Percentiles rank a stretch among this genome's conserved stretches.
phyloP scores from a whole-genome alignment of 345 rosid species.

The Boechera divaricarpa region DNA sequence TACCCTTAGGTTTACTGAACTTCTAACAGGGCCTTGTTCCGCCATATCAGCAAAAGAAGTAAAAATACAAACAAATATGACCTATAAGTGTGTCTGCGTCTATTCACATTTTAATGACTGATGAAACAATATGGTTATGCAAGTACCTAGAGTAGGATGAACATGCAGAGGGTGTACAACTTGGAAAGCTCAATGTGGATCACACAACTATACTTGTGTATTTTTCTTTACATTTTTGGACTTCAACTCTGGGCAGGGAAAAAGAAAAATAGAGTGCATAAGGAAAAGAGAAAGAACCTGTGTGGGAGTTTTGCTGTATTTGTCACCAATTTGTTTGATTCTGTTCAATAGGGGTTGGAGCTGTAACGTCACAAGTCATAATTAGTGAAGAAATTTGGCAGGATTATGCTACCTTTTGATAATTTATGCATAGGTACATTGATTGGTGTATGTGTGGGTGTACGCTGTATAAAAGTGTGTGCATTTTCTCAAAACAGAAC shows the following conservation, averaged over 20 bases:
- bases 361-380: constrained; percentile 50
- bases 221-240: constrained; percentile 5
- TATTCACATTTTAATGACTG: background rate
- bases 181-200: constrained; percentile 24
- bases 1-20: constrained; percentile 16
- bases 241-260: constrained; percentile 11
- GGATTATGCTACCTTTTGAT: constrained; percentile 6
- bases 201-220: background rate
- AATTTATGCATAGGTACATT: background rate
- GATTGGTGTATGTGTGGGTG: constrained; percentile 1
- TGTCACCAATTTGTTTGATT: constrained; percentile 72
- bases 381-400: constrained; percentile 36
- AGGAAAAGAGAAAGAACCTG: constrained; percentile 59
- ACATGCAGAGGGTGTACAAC: constrained; percentile 5
- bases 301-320: constrained; percentile 69
- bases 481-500: constrained; percentile 5
- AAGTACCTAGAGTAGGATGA: background rate
- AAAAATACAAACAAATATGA: background rate
- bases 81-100: background rate
- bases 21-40: constrained; percentile 12
- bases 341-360: constrained; percentile 79
- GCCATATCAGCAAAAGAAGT: background rate
- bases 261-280: constrained; percentile 14
- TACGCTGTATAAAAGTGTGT: background rate
- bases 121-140: constrained; percentile 15